phyloP scores from a whole-genome alignment of 163 green algal species.

The Scenedesmus sp. region DNA sequence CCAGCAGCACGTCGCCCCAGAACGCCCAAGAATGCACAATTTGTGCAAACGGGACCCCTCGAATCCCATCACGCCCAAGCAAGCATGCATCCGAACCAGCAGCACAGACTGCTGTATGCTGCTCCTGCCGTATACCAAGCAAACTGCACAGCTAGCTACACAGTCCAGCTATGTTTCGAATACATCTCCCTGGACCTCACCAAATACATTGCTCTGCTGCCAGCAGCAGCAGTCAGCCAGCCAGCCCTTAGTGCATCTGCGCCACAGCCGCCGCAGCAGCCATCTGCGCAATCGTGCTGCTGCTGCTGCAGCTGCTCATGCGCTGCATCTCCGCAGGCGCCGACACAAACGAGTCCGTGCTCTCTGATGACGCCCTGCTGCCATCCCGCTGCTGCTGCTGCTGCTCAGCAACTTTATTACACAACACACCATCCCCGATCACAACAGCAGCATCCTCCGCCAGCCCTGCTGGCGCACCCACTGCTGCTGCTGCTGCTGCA shows the following conservation, averaged over 20 bases:
- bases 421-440: not conserved
- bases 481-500: slow-evolving; percentile 11
- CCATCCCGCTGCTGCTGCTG: not conserved
- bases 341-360: not conserved
- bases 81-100: not conserved
- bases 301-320: slow-evolving; percentile 46
- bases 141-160: not conserved
- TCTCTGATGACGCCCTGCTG: not conserved
- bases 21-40: too few relatives aligned
- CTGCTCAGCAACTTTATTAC: not conserved
- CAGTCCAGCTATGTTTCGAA: too few relatives aligned
- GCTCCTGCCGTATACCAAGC: too few relatives aligned
- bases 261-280: not conserved
- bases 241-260: not conserved
- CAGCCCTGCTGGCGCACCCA: not conserved
- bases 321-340: slow-evolving; percentile 7
- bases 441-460: slow-evolving; percentile 20
- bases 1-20: too few relatives aligned
- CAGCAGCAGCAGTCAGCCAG: not conserved
- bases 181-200: too few relatives aligned
- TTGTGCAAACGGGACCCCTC: too few relatives aligned
- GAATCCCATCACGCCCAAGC: too few relatives aligned
- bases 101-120: not conserved
- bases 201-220: not conserved
- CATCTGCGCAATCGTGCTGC: slow-evolving; percentile 31